Percentiles rank a stretch among this genome's conserved stretches.
These are phyloP conservation scores for Solanum arcanum DNA, from an alignment of 257 asterid species.

Conservation along the genomic window DNA sequence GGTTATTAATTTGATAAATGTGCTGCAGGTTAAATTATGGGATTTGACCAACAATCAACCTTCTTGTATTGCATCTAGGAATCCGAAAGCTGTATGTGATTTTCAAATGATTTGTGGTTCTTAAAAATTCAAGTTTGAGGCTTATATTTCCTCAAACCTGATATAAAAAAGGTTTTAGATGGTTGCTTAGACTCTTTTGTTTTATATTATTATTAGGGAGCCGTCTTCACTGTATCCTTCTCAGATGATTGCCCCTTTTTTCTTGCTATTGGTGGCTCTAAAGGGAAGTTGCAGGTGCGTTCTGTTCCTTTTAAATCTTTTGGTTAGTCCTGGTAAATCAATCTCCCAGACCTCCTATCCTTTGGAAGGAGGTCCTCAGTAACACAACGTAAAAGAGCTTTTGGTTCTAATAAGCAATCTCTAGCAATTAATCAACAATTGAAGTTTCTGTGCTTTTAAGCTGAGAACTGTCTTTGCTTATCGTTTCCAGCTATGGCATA, in stretches of 20 bases:
- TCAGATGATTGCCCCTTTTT: slow-evolving; percentile 61
- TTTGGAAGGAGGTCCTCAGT: not conserved
- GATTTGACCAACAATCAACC: slow-evolving; percentile 66
- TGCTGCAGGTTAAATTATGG: slow-evolving; percentile 85
- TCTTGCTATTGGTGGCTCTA: slow-evolving; percentile 81
- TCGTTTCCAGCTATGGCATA: slow-evolving; percentile 55
- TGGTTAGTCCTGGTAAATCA: not conserved
- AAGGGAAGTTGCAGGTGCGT: slow-evolving; percentile 67
- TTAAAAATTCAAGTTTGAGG: not conserved
- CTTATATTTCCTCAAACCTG: not conserved
- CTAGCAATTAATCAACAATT: not conserved
- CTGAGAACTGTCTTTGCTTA: not conserved
- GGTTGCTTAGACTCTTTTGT: not conserved
- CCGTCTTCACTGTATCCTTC: slow-evolving; percentile 68
- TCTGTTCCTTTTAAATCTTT: not conserved
- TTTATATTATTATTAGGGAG: slow-evolving; percentile 49
- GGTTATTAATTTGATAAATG: not conserved
- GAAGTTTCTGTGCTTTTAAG: not conserved
- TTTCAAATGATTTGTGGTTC: not conserved
- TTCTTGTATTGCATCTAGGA: slow-evolving; percentile 39
- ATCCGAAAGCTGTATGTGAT: slow-evolving; percentile 35
- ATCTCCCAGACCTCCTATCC: not conserved
- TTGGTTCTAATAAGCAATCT: not conserved
- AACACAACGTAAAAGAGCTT: not conserved
- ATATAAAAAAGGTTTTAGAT: not conserved